Percentiles rank a stretch among this genome's conserved stretches.
Evolutionary conservation across 2,329 filamentous ascomycete species (phyloP).

Genomic region (Fusarium sp.): DNA sequence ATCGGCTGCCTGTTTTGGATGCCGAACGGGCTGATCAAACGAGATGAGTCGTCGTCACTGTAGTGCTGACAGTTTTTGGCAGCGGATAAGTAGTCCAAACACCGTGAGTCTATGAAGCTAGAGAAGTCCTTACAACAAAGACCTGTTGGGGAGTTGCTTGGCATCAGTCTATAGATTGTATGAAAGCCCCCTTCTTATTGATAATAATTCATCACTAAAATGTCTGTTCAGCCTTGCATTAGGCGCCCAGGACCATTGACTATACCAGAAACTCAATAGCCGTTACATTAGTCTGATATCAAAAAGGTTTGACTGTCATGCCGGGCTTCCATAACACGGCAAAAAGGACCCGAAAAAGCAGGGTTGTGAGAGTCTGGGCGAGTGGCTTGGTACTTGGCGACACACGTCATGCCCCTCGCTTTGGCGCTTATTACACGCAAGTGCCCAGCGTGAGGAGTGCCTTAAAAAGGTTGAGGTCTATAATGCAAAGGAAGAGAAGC

Average conservation of each 20-base stretch:
- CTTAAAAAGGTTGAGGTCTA: slow-evolving; percentile 18
- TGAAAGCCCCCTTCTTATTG: neutral
- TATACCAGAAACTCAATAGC: neutral
- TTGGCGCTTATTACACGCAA: slow-evolving; percentile 37
- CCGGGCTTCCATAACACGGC: slow-evolving; percentile 29
- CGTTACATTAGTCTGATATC: neutral
- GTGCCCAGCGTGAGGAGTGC: slow-evolving; percentile 8
- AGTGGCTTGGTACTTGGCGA: slow-evolving; percentile 47
- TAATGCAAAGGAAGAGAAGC: neutral
- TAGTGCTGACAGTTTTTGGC: neutral
- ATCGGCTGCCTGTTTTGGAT: neutral
- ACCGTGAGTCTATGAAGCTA: neutral
- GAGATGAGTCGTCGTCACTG: neutral
- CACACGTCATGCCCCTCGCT: slow-evolving; percentile 47
- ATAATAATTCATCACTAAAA: neutral
- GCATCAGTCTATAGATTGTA: neutral
- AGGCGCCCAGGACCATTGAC: neutral
- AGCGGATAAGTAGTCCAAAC: neutral
- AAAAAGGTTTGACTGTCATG: slow-evolving; percentile 13
- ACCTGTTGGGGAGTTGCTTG: neutral
- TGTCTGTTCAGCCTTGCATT: slow-evolving; percentile 10
- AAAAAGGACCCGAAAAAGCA: slow-evolving; percentile 41
- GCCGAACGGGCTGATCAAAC: neutral
- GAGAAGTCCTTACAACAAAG: neutral
- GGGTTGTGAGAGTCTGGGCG: slow-evolving; percentile 43